Evolutionary conservation across 257 asterid species (phyloP).

Genomic region (Haberlea rhodopensis): DNA sequence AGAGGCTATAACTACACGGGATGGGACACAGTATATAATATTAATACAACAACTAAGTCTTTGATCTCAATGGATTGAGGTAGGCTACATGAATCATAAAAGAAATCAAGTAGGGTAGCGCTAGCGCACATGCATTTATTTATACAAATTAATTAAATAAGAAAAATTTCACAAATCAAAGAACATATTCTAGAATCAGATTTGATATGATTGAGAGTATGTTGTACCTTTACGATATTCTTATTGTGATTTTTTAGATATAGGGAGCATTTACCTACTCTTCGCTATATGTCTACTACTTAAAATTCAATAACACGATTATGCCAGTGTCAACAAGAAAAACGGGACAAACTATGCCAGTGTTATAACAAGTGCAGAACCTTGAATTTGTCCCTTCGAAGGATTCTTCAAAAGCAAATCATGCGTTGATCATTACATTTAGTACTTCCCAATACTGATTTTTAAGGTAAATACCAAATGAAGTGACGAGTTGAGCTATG

Average conservation of each 20-base stretch:
- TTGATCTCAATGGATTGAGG: too few relatives aligned
- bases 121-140: too few relatives aligned
- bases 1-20: slow-evolving; percentile 16
- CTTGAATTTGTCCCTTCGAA: slow-evolving; percentile 9
- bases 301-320: neutral
- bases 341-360: neutral
- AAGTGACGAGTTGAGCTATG: slow-evolving; percentile 14
- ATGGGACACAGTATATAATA: slow-evolving; percentile 2
- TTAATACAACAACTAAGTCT: too few relatives aligned
- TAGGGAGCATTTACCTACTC: neutral
- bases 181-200: too few relatives aligned
- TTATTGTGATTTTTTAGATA: too few relatives aligned
- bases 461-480: slow-evolving; percentile 8
- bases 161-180: neutral
- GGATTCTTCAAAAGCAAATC: neutral
- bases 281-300: neutral
- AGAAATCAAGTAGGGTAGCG: too few relatives aligned
- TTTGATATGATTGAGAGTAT: neutral
- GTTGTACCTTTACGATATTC: neutral
- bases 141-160: too few relatives aligned
- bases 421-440: neutral
- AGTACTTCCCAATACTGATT: neutral
- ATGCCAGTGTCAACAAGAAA: neutral
- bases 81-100: too few relatives aligned
- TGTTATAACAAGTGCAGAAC: slow-evolving; percentile 20